Conservation (phyloP, 352 stramenopile genomes). For the Globisporangium heterothallicum region DNA sequence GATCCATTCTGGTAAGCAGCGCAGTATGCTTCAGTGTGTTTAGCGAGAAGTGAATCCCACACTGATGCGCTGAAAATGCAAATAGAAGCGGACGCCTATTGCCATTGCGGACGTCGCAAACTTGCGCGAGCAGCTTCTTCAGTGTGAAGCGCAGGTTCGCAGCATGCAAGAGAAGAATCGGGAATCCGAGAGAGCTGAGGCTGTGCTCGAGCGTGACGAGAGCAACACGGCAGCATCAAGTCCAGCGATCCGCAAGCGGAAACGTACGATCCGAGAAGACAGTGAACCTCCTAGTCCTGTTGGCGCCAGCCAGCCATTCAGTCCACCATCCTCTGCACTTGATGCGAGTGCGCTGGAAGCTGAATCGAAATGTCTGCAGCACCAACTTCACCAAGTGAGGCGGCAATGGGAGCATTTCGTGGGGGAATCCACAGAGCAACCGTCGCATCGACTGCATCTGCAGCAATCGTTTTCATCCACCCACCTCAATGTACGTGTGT, state of each 20-base stretch:
- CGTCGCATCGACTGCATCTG: background rate
- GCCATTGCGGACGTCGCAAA: background rate
- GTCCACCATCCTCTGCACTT: background rate
- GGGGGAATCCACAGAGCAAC: conserved; percentile 3
- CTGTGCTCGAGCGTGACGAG: too few relatives aligned
- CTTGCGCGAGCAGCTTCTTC: conserved; percentile 5
- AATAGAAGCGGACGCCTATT: conserved; percentile 8
- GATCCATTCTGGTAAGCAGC: conserved; percentile 17
- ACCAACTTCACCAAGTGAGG: conserved; percentile 2
- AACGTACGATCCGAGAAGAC: background rate
- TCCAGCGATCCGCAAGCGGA: conserved; percentile 1
- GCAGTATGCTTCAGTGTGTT: too few relatives aligned
- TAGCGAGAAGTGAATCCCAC: too few relatives aligned
- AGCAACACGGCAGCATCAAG: background rate
- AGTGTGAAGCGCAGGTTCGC: conserved; percentile 1
- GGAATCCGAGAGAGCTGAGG: background rate
- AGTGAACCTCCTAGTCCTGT: background rate
- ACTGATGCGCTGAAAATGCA: too few relatives aligned
- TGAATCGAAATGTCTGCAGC: background rate
- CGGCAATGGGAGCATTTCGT: conserved; percentile 18
- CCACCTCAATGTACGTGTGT: conserved; percentile 20
- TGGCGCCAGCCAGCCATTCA: conserved; percentile 2
- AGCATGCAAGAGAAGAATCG: background rate
- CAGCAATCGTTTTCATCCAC: conserved; percentile 23
- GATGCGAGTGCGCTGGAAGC: background rate